phyloP scores from a whole-genome alignment of 192 early-diverging fungal genomes.

The Podochytrium sp. region DNA sequence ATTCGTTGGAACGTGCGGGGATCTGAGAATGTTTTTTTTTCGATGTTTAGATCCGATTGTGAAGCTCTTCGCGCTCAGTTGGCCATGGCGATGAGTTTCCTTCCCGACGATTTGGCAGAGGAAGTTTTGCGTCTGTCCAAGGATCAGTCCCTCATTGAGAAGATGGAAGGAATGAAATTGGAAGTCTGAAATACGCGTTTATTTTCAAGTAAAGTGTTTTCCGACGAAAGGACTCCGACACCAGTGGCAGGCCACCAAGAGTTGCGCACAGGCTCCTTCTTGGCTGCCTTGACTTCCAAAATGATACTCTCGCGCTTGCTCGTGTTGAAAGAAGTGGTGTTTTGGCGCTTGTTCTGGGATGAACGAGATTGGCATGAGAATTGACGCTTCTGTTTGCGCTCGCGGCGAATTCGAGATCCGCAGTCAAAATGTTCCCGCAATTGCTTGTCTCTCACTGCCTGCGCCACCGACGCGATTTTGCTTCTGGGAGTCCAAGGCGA shows the following conservation, averaged over 20 bases:
- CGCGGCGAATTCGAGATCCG: background rate
- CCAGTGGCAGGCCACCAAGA: constrained; percentile 34
- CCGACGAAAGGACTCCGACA: constrained; percentile 6
- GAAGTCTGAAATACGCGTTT: too few species aligned
- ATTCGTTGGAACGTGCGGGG: background rate
- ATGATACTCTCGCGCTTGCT: background rate
- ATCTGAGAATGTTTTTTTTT: background rate
- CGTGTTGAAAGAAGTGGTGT: constrained; percentile 1
- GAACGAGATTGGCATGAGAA: background rate
- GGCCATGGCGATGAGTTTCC: background rate
- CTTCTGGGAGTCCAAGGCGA: background rate
- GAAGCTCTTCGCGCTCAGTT: background rate
- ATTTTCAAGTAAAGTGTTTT: constrained; percentile 21
- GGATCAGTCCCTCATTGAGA: too few species aligned
- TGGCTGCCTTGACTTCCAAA: constrained; percentile 24
- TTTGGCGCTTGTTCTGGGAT: background rate
- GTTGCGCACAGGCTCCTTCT: constrained; percentile 32
- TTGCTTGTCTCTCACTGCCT: too few species aligned
- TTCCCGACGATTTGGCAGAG: too few species aligned
- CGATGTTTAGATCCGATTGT: constrained; percentile 5
- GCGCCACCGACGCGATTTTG: background rate
- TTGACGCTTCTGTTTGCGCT: too few species aligned
- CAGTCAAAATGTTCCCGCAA: background rate
- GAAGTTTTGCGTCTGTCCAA: too few species aligned
- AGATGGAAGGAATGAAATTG: too few species aligned